These are phyloP conservation scores for Mrakia blollopis DNA, from an alignment of 768 basidiomycete species.

Conservation along the genomic window DNA sequence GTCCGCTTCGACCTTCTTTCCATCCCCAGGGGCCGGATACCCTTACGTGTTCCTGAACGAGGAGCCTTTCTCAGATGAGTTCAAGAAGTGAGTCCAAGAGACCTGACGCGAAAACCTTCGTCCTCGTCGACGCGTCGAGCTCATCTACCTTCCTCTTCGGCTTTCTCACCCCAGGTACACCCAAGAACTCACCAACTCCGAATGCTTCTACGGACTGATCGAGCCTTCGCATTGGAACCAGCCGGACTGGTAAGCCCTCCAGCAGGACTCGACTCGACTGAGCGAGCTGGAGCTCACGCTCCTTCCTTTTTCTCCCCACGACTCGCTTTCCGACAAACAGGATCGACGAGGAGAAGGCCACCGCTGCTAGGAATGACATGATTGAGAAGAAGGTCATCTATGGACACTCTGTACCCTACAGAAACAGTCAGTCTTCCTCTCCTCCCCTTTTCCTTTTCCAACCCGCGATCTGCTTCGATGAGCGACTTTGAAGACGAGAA, in stretches of 20 bases:
- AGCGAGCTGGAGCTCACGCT: background rate
- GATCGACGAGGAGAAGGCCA: slow-evolving; percentile 70
- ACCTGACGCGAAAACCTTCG: slow-evolving; percentile 3
- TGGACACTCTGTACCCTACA: slow-evolving; percentile 56
- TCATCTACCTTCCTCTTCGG: slow-evolving; percentile 35
- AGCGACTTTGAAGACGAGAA: background rate
- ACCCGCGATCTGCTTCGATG: background rate
- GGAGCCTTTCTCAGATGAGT: slow-evolving; percentile 65
- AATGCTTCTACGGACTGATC: slow-evolving; percentile 60
- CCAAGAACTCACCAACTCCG: slow-evolving; percentile 56
- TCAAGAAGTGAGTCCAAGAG: slow-evolving; percentile 52
- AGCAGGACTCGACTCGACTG: background rate
- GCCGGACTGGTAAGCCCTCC: slow-evolving; percentile 52
- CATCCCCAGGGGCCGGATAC: slow-evolving; percentile 49
- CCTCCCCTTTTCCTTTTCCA: too few relatives aligned
- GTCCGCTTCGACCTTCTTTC: slow-evolving; percentile 35
- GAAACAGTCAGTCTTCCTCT: slow-evolving; percentile 59
- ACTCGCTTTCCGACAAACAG: slow-evolving; percentile 33
- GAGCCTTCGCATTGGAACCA: slow-evolving; percentile 65
- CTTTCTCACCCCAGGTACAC: slow-evolving; percentile 42
- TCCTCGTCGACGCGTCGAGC: background rate
- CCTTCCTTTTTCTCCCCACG: background rate
- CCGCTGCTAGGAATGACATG: slow-evolving; percentile 58
- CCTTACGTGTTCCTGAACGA: slow-evolving; percentile 86
- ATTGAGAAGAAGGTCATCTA: slow-evolving; percentile 50